A percentile compares a stretch with the other conserved stretches of the same genome.
Evolutionary conservation across 805 yeast species (phyloP).

Genomic region (Wickerhamiella kazuoi): DNA sequence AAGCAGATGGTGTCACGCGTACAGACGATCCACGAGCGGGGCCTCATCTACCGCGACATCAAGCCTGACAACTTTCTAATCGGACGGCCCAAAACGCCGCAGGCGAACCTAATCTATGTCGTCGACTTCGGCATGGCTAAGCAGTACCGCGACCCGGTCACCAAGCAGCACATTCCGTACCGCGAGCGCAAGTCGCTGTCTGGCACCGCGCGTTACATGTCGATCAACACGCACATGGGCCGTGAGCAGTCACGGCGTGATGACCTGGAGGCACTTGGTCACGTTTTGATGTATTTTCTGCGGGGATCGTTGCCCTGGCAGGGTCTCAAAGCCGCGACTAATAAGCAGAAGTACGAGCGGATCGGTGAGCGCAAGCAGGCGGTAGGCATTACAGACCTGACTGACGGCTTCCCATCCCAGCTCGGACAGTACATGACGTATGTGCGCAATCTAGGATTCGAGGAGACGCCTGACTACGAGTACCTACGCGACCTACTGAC

Average conservation of each 20-base stretch:
- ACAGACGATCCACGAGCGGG: constrained; percentile 73
- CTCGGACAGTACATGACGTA: constrained; percentile 81
- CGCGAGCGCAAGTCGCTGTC: constrained; percentile 88
- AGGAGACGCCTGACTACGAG: constrained; percentile 88
- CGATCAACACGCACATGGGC: constrained; percentile 92
- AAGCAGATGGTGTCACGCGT: constrained; percentile 85
- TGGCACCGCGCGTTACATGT: constrained; percentile 97
- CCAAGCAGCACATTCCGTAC: constrained; percentile 90
- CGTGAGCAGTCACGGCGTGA: constrained; percentile 94
- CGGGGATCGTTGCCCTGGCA: constrained; percentile 93
- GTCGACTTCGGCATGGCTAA: constrained; percentile 99
- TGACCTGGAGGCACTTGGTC: constrained; percentile 91
- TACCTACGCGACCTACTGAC: constrained; percentile 64
- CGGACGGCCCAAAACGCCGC: constrained; percentile 71
- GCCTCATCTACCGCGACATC: constrained; percentile 86
- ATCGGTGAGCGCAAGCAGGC: constrained; percentile 92
- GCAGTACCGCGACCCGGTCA: constrained; percentile 89
- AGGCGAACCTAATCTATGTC: constrained; percentile 70
- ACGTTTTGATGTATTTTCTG: constrained; percentile 86
- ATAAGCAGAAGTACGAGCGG: constrained; percentile 92
- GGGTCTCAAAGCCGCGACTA: constrained; percentile 93
- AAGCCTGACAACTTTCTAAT: constrained; percentile 94
- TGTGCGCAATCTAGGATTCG: constrained; percentile 78
- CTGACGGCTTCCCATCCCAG: constrained; percentile 80
- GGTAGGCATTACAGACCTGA: constrained; percentile 69